Evolutionary conservation across 192 early-diverging fungal species (phyloP), one percentile per base, ranked within the genome.

Genomic region (Lunasporangiospora selenospora): DNA sequence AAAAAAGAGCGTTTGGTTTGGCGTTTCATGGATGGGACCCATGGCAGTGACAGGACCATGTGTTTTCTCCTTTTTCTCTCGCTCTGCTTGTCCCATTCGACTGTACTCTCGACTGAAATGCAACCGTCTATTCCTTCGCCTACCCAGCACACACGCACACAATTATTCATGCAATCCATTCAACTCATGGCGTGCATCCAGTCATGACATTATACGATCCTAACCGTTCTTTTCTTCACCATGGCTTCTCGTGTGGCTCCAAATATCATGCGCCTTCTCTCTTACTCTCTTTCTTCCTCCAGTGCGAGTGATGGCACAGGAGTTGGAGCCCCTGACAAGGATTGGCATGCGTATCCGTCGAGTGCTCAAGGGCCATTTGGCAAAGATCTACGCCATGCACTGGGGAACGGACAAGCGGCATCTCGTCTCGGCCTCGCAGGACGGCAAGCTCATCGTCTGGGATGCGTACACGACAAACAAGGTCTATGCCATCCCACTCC

Each of bases 371-470:
- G 98, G 98, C 33, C 98, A 99, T 77, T 76, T 99, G 57, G 96
- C 97, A 16, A 99, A 99, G 71, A 97, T 99, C 51, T 99, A 99
- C 77, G 92, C 97, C 15, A 98, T 98, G 96, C 95, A 99, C 77
- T 99, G 97, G 97, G 94, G 94, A 2, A 86, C 90, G 36, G 97
- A 99, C 80, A 96, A 95, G 80, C 87, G 96, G 47, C 98, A 99
- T 69, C 80, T 99, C 5, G 98, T 98, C 32, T 93, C 91, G 38
- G 97, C 97, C 26, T 99, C 98, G 65, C 98, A 99, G 84, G 98
- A 99, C 78, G 97, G 98, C 54, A 99, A 98, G 80, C 85, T 99
- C 40, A 99, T 99, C 57, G 95, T 99, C 34, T 99, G 98, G 97
- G 98, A 99, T 67, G 95, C 95, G 39, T 95, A 92, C 75, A 93